Evolutionary conservation across 176 grass and related monocot species (phyloP).

Genomic region (Puya raimondii): DNA sequence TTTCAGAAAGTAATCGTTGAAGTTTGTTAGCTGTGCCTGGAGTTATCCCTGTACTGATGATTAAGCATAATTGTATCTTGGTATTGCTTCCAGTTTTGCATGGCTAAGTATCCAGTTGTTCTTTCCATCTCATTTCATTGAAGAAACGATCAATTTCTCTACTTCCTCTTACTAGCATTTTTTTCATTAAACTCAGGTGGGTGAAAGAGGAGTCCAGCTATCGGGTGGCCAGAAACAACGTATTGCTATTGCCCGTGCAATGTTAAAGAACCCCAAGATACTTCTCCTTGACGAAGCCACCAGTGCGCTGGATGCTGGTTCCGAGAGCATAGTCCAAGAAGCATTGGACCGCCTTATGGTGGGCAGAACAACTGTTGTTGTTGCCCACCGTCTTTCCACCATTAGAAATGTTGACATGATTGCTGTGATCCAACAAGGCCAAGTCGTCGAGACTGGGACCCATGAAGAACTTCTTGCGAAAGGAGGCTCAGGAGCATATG

Average conservation of each 20-base stretch:
- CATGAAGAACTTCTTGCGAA: slow-evolving; percentile 70
- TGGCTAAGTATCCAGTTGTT: background rate
- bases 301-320: slow-evolving; percentile 65
- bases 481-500: slow-evolving; percentile 50
- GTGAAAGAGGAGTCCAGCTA: slow-evolving; percentile 62
- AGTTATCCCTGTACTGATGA: too few species aligned
- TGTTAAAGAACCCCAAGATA: slow-evolving; percentile 75
- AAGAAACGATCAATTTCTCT: background rate
- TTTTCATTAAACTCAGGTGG: slow-evolving; percentile 29
- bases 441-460: slow-evolving; percentile 64
- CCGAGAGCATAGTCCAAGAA: slow-evolving; percentile 72
- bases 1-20: background rate
- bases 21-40: too few species aligned
- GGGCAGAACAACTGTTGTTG: slow-evolving; percentile 55
- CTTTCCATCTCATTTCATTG: slow-evolving; percentile 1
- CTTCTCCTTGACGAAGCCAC: slow-evolving; percentile 75
- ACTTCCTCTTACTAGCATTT: background rate
- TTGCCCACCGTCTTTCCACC: slow-evolving; percentile 67
- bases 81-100: too few species aligned
- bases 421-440: slow-evolving; percentile 68
- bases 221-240: slow-evolving; percentile 82
- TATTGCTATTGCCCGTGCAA: slow-evolving; percentile 76
- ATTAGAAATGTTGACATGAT: slow-evolving; percentile 62
- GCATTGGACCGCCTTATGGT: slow-evolving; percentile 70
- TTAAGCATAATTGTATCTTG: too few species aligned